These are phyloP conservation scores for Plectosphaerella cucumerina DNA, from an alignment of 2,329 filamentous ascomycete genomes.

Conservation along the genomic window DNA sequence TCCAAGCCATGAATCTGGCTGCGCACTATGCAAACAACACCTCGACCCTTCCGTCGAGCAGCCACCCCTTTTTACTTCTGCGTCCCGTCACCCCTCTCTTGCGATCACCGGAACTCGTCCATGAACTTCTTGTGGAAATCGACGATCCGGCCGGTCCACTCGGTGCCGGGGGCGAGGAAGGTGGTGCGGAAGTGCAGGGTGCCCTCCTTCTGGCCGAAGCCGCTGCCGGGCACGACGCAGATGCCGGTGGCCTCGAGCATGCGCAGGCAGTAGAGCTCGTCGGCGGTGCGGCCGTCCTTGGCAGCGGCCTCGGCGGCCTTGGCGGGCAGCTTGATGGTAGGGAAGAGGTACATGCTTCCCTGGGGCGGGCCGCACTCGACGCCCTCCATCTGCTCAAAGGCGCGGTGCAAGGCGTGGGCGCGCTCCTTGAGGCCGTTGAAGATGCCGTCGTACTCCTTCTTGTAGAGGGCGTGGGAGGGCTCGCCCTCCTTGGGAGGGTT, in stretches of 20 bases:
- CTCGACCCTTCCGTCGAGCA: not conserved
- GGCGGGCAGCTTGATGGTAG: conserved; percentile 74
- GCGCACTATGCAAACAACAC: too few species aligned
- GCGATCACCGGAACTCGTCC: conserved; percentile 61
- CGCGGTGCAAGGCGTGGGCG: conserved; percentile 80
- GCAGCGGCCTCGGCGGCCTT: conserved; percentile 75
- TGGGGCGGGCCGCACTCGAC: conserved; percentile 86
- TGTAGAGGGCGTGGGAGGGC: conserved; percentile 79
- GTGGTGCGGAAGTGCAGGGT: conserved; percentile 95
- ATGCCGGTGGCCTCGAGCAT: conserved; percentile 92
- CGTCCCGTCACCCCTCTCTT: not conserved
- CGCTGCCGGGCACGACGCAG: conserved; percentile 86
- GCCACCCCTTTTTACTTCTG: not conserved
- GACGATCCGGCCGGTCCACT: conserved; percentile 83
- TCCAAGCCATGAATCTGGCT: too few species aligned
- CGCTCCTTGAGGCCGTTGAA: conserved; percentile 73
- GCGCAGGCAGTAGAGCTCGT: conserved; percentile 92
- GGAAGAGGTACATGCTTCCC: conserved; percentile 99
- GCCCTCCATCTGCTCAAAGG: conserved; percentile 93
- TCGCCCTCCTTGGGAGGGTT: conserved; percentile 85
- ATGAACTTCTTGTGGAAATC: conserved; percentile 93
- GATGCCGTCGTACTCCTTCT: conserved; percentile 80
- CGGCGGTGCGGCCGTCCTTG: conserved; percentile 68
- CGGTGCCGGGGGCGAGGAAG: conserved; percentile 91
- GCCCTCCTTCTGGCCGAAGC: conserved; percentile 90